A percentile compares a stretch with the other conserved stretches of the same genome.
Evolutionary conservation across 352 stramenopile genomes (phyloP).

Genomic region (Globisporangium iwayamae): DNA sequence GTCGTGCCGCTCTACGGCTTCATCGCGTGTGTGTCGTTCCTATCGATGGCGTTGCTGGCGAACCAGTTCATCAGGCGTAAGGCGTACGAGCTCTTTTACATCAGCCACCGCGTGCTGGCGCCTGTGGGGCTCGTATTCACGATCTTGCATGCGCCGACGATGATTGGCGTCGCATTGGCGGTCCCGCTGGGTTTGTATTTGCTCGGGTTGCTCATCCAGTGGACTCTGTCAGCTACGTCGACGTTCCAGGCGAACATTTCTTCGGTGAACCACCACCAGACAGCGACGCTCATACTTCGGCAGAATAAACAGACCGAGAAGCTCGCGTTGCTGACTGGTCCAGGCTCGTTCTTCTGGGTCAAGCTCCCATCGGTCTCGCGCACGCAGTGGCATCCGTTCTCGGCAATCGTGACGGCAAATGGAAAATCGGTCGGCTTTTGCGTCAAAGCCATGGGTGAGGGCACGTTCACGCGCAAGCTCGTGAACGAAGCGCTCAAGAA

Average conservation of each 20-base stretch:
- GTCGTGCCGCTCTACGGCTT: conserved; percentile 63
- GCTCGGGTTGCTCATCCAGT: conserved; percentile 48
- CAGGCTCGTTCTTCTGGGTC: conserved; percentile 78
- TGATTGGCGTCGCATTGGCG: conserved; percentile 48
- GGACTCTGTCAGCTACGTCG: conserved; percentile 42
- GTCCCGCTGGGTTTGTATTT: conserved; percentile 67
- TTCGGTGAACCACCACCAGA: conserved; percentile 22
- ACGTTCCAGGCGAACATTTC: conserved; percentile 43
- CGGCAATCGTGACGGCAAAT: conserved; percentile 63
- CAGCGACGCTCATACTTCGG: conserved; percentile 54
- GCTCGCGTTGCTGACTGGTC: conserved; percentile 50
- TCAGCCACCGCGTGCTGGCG: conserved; percentile 65
- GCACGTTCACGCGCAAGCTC: conserved; percentile 51
- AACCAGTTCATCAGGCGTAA: conserved; percentile 62
- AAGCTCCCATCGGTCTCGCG: conserved; percentile 57
- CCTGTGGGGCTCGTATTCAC: conserved; percentile 73
- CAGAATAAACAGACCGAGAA: conserved; percentile 50
- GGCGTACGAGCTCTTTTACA: conserved; percentile 79
- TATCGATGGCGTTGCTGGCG: conserved; percentile 44
- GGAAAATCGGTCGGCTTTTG: conserved; percentile 80
- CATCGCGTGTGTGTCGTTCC: conserved; percentile 58
- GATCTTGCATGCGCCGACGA: conserved; percentile 61
- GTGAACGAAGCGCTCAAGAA: conserved; percentile 38
- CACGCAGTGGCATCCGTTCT: conserved; percentile 81
- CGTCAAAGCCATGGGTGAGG: conserved; percentile 50